phyloP scores from a whole-genome alignment of 2,329 filamentous ascomycete genomes.

The Leptosphaerulina australis region DNA sequence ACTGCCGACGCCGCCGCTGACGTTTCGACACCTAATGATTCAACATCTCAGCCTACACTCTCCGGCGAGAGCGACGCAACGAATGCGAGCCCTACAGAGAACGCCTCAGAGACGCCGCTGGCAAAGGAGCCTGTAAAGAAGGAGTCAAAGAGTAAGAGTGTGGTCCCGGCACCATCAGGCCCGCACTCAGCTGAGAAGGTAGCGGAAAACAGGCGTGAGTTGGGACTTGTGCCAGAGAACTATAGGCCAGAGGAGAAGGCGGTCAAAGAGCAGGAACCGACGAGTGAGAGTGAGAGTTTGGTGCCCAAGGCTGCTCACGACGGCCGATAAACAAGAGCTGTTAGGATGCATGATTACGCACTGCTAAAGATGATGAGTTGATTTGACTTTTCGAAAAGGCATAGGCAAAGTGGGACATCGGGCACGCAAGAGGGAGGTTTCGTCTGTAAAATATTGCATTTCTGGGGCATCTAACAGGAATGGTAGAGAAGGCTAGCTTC shows the following conservation, averaged over 20 bases:
- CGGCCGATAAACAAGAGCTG: constrained; percentile 13
- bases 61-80: constrained; percentile 1
- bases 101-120: background rate
- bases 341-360: background rate
- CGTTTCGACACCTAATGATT: constrained; percentile 3
- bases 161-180: constrained; percentile 13
- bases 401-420: no score
- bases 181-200: constrained; percentile 19
- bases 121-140: background rate
- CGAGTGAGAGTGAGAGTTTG: constrained; percentile 54
- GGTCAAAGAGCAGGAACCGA: constrained; percentile 34
- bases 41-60: background rate
- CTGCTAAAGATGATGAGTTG: no score
- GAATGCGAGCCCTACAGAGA: background rate
- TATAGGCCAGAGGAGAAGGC: constrained; percentile 25
- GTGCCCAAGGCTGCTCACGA: constrained; percentile 60
- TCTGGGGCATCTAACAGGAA: no score
- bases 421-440: no score
- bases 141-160: constrained; percentile 12
- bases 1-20: constrained; percentile 24
- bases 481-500: no score
- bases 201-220: constrained; percentile 18
- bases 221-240: constrained; percentile 27
- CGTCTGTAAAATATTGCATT: no score
- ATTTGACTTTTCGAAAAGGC: no score